Evolutionary conservation across 257 asterid species (phyloP).

Genomic region (Salvia splendens): DNA sequence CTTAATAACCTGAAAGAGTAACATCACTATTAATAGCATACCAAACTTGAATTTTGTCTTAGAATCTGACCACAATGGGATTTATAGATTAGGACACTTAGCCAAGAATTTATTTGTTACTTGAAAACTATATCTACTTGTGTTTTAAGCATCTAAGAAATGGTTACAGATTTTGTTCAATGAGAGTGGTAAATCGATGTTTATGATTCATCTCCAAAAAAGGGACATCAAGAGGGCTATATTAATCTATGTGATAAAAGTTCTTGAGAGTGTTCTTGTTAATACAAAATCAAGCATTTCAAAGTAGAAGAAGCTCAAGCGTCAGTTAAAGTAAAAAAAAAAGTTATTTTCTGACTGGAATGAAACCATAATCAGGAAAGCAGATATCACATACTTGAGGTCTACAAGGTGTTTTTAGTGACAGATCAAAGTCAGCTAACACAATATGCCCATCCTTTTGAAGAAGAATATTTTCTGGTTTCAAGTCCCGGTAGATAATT

Average conservation of each 20-base stretch:
- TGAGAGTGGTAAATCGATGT: too few relatives aligned
- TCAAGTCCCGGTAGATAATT: constrained; percentile 88
- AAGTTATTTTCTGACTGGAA: background rate
- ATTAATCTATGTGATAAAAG: constrained; percentile 7
- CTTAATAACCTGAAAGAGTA: constrained; percentile 65
- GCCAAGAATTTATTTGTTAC: too few relatives aligned
- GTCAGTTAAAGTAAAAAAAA: background rate
- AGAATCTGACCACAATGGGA: constrained; percentile 13
- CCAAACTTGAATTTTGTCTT: constrained; percentile 12
- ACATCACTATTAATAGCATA: constrained; percentile 9
- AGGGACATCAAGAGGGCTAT: background rate
- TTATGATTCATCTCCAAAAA: background rate
- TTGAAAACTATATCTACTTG: too few relatives aligned
- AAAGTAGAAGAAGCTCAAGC: background rate
- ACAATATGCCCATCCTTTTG: constrained; percentile 85
- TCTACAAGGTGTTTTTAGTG: constrained; percentile 77
- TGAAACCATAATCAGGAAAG: constrained; percentile 14
- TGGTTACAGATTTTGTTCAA: background rate
- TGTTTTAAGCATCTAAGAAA: too few relatives aligned
- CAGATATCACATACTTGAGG: constrained; percentile 66
- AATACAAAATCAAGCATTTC: constrained; percentile 4
- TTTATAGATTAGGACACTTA: background rate
- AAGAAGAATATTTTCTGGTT: constrained; percentile 91
- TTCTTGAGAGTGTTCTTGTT: constrained; percentile 1
- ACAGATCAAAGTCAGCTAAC: constrained; percentile 86